phyloP scores from a whole-genome alignment of 441 rosid species.

The Melastoma candidum region DNA sequence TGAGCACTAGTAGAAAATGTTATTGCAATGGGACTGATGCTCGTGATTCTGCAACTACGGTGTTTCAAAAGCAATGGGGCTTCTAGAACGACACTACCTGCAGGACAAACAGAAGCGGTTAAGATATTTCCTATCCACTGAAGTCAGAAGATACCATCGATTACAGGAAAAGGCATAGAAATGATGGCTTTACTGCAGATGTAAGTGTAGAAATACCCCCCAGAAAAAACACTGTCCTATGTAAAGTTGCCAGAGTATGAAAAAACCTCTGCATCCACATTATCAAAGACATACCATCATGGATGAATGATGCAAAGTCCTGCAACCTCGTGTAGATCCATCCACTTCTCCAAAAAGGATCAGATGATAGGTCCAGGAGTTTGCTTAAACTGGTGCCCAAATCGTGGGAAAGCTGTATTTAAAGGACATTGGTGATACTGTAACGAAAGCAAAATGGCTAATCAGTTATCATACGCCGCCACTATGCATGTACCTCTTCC shows the following conservation, averaged over 20 bases:
- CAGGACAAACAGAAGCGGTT: conserved; percentile 12
- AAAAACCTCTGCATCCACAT: background rate
- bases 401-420: conserved; percentile 25
- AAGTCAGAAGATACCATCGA: too few relatives aligned
- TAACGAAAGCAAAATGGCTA: background rate
- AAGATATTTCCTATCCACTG: conserved; percentile 1
- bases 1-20: conserved; percentile 17
- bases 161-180: too few relatives aligned
- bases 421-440: background rate
- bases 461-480: conserved; percentile 1
- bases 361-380: conserved; percentile 25
- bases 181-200: too few relatives aligned
- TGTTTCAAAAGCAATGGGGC: conserved; percentile 20
- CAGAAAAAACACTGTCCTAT: too few relatives aligned
- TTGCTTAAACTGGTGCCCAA: conserved; percentile 28
- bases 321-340: conserved; percentile 35
- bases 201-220: too few relatives aligned
- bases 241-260: background rate
- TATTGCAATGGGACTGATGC: conserved; percentile 32
- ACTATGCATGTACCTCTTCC: conserved; percentile 28
- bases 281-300: conserved; percentile 20
- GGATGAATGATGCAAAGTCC: conserved; percentile 26
- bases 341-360: conserved; percentile 36
- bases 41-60: conserved; percentile 22
- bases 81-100: conserved; percentile 30